Evolutionary conservation across 345 rosid species (phyloP).

Genomic region (Heritiera littoralis): DNA sequence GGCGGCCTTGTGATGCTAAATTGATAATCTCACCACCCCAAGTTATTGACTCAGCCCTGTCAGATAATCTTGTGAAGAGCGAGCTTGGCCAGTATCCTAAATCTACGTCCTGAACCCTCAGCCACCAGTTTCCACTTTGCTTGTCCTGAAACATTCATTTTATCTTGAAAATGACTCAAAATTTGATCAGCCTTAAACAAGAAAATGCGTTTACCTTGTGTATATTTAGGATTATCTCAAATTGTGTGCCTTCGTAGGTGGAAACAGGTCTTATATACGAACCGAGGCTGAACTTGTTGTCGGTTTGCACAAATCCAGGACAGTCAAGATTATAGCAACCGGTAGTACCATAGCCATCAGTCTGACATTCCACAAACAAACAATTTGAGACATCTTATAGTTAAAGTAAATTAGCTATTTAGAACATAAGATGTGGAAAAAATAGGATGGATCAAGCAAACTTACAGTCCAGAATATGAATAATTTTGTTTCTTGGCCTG

Average conservation of each 20-base stretch:
- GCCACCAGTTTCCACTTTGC: conserved; percentile 48
- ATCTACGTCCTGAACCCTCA: conserved; percentile 21
- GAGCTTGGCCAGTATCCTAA: conserved; percentile 52
- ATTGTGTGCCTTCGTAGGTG: conserved; percentile 26
- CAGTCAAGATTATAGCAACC: conserved; percentile 41
- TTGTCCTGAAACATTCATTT: conserved; percentile 34
- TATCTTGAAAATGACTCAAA: neutral
- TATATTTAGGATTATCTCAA: neutral
- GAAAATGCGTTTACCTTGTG: conserved; percentile 21
- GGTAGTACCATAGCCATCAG: conserved; percentile 24
- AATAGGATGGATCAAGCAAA: neutral
- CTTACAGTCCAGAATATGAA: conserved; percentile 42
- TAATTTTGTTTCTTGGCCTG: neutral
- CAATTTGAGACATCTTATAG: neutral
- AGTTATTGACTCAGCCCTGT: conserved; percentile 31
- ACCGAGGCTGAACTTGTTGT: neutral
- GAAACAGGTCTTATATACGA: conserved; percentile 23
- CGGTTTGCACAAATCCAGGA: conserved; percentile 40
- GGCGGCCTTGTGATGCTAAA: conserved; percentile 16
- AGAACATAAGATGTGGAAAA: neutral
- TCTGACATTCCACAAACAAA: conserved; percentile 14
- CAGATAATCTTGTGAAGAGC: conserved; percentile 35
- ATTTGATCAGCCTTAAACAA: neutral
- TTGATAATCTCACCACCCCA: conserved; percentile 54
- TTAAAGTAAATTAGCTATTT: neutral